phyloP scores from a whole-genome alignment of 192 early-diverging fungal species.

The Allomyces macrogynus region DNA sequence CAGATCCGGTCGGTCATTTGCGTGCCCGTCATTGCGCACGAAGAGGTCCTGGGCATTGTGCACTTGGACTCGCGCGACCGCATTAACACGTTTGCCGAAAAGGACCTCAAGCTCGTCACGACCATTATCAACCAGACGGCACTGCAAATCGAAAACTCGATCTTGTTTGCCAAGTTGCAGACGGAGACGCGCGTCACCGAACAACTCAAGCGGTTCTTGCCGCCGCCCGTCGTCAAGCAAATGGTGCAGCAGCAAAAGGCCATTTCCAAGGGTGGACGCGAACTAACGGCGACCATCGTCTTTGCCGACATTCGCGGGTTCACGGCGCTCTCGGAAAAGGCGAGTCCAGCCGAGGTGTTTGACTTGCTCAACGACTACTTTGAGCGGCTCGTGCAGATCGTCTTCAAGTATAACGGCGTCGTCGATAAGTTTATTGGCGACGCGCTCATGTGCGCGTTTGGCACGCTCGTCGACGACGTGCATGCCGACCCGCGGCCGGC shows the following conservation, averaged over 20 bases:
- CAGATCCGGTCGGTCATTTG: constrained; percentile 31
- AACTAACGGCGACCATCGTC: constrained; percentile 23
- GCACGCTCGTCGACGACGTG: neutral
- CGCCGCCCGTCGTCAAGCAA: constrained; percentile 25
- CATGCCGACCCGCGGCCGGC: neutral
- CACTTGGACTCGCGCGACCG: constrained; percentile 27
- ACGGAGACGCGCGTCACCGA: constrained; percentile 23
- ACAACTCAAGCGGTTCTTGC: constrained; percentile 27
- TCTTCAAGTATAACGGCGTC: constrained; percentile 30
- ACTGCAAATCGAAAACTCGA: constrained; percentile 26
- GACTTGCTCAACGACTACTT: constrained; percentile 30
- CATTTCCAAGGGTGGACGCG: constrained; percentile 15
- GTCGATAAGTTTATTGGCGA: constrained; percentile 1
- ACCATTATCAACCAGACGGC: constrained; percentile 29
- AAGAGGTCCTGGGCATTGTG: constrained; percentile 24
- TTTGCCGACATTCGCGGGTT: constrained; percentile 35
- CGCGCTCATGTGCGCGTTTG: neutral
- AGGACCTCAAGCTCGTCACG: constrained; percentile 24
- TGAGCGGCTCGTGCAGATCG: constrained; percentile 29
- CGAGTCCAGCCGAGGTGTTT: constrained; percentile 20
- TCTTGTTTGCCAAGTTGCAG: constrained; percentile 23
- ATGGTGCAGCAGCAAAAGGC: constrained; percentile 14
- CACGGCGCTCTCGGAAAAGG: constrained; percentile 23
- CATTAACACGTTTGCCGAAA: constrained; percentile 22
- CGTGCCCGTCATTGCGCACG: constrained; percentile 28